phyloP scores from a whole-genome alignment of 2,329 filamentous ascomycete species.

The Rhynchosporium secalis region DNA sequence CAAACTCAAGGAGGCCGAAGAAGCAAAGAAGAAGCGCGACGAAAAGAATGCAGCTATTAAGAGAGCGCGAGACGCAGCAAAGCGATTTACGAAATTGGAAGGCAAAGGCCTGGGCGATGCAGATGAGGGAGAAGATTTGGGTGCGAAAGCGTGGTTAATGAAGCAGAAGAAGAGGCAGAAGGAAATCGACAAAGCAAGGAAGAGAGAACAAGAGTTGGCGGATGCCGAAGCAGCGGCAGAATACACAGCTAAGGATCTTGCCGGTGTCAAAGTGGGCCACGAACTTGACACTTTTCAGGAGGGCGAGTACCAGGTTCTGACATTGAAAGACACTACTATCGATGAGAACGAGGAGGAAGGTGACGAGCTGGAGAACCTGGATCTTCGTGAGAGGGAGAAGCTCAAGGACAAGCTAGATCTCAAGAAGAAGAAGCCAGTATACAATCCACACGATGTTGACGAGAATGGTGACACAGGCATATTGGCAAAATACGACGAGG shows the following conservation, averaged over 20 bases:
- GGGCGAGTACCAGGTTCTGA: conserved; percentile 83
- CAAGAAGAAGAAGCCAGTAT: conserved; percentile 87
- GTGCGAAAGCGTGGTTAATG: conserved; percentile 84
- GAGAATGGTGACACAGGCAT: conserved; percentile 66
- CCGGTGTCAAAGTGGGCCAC: conserved; percentile 89
- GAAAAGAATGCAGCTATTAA: conserved; percentile 81
- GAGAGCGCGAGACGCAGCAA: conserved; percentile 81
- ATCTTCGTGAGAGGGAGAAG: conserved; percentile 70
- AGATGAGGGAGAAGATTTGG: conserved; percentile 63
- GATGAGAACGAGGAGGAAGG: conserved; percentile 81
- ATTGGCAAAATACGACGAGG: conserved; percentile 91
- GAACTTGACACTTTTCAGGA: conserved; percentile 80
- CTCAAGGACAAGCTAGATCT: conserved; percentile 74
- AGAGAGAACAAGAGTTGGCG: conserved; percentile 72
- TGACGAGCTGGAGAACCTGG: conserved; percentile 82
- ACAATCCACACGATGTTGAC: conserved; percentile 77
- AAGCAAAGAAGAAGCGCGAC: conserved; percentile 75
- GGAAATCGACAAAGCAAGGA: conserved; percentile 77
- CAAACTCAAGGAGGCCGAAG: conserved; percentile 66
- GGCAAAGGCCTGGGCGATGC: conserved; percentile 82
- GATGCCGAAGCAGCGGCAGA: conserved; percentile 72
- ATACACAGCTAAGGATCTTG: conserved; percentile 83
- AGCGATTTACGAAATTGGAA: conserved; percentile 72
- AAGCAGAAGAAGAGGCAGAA: conserved; percentile 92
- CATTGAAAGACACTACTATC: conserved; percentile 90